Evolutionary conservation across 2,329 filamentous ascomycete species (phyloP).

Genomic region (Pseudogymnoascus sp.): DNA sequence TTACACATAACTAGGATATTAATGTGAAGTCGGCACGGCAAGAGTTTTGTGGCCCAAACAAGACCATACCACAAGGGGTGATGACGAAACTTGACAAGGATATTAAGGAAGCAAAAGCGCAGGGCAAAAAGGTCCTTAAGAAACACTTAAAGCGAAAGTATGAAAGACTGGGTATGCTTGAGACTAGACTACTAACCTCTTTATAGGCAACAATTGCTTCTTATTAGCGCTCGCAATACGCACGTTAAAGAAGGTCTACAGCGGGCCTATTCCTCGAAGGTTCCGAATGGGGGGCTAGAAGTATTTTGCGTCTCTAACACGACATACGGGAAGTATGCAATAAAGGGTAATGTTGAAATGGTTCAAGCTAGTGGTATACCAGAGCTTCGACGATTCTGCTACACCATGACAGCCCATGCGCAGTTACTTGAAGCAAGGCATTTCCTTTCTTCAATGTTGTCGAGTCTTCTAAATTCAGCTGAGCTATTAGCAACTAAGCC

Average conservation of each 20-base stretch:
- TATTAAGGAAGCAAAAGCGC: conserved; percentile 22
- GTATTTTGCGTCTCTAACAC: conserved; percentile 32
- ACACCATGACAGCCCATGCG: conserved; percentile 28
- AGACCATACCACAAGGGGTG: conserved; percentile 15
- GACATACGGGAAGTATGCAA: conserved; percentile 27
- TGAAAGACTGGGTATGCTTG: not conserved
- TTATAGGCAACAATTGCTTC: conserved; percentile 22
- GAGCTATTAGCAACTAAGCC: conserved; percentile 22
- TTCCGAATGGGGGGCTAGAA: conserved; percentile 21
- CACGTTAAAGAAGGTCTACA: conserved; percentile 27
- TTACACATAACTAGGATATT: conserved; percentile 23
- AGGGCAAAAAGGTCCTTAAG: conserved; percentile 18
- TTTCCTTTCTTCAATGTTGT: conserved; percentile 23
- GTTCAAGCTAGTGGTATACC: conserved; percentile 28
- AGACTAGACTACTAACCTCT: conserved; percentile 11
- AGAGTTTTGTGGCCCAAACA: conserved; percentile 24
- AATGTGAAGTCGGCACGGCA: conserved; percentile 21
- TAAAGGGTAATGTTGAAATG: conserved; percentile 23
- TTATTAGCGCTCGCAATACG: conserved; percentile 26
- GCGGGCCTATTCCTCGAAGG: conserved; percentile 23
- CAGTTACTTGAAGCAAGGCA: conserved; percentile 26
- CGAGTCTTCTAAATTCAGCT: conserved; percentile 25
- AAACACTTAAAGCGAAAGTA: conserved; percentile 19
- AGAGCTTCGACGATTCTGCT: conserved; percentile 28
- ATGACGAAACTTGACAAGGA: conserved; percentile 24